phyloP scores from a whole-genome alignment of 2,329 filamentous ascomycete species.

The Fusarium solani-melongenae region DNA sequence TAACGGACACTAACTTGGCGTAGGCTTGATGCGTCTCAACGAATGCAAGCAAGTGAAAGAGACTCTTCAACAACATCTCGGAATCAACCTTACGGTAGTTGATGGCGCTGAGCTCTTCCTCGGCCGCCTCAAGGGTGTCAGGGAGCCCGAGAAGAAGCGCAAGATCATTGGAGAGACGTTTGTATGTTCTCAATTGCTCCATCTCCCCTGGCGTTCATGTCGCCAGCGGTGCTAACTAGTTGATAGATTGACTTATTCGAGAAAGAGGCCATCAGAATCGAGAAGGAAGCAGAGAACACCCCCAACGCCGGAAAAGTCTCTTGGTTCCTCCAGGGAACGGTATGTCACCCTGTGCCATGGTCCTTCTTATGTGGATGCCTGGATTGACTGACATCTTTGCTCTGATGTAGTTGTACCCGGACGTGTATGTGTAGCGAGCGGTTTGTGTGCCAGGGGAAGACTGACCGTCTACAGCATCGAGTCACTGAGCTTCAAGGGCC shows the following conservation, averaged over 20 bases:
- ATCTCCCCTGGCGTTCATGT: neutral
- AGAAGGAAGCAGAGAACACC: conserved; percentile 74
- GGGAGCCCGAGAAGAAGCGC: conserved; percentile 85
- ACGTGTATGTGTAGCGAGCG: neutral
- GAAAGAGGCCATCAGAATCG: conserved; percentile 61
- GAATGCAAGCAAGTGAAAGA: conserved; percentile 85
- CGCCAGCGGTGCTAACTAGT: neutral
- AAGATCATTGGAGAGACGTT: conserved; percentile 78
- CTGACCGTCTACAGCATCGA: conserved; percentile 52
- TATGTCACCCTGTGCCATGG: conserved; percentile 60
- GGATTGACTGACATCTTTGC: neutral
- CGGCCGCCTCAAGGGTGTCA: conserved; percentile 77
- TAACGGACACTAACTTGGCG: neutral
- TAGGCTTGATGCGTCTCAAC: conserved; percentile 78
- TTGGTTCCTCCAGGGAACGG: conserved; percentile 87
- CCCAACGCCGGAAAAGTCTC: conserved; percentile 77
- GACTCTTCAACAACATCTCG: conserved; percentile 80
- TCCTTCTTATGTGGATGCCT: neutral
- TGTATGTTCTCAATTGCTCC: neutral
- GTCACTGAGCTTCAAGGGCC: conserved; percentile 59
- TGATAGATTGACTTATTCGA: neutral
- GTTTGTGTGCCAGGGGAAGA: neutral
- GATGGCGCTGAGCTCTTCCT: conserved; percentile 84
- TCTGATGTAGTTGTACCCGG: neutral
- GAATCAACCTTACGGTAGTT: conserved; percentile 90